Base-by-base conservation (phyloP, 352 stramenopile species). In the Globisporangium rhizosaccharum region DNA sequence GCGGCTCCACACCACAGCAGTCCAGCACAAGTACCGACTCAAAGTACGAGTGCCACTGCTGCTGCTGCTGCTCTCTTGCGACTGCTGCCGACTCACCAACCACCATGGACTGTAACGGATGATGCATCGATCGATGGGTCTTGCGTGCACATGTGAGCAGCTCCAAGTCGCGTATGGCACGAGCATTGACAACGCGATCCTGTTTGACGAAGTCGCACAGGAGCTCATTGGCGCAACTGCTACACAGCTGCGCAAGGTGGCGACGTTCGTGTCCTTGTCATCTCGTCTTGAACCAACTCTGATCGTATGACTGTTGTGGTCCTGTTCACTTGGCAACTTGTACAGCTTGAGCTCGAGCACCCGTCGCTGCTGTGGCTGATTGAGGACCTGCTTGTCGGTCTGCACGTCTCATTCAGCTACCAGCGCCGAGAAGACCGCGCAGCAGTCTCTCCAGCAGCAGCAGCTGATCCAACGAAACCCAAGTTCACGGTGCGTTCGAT, bases 21-120 rank as follows among this genome's bases (percentile, higher is more conserved):
- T 85, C 23, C 61, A 70, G 49, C 73, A 71, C 59, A 82, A 85
- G 62, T 85, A 78, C 59, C 65, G 75, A 50, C 59, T 86, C 42
- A 76, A 87, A 65, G 72, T 80, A 37, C 12, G 23, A 23, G 39
- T 33, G 18, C 17, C 49, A 12, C 8, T 10, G 10, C 36, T 58
- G n/a, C 28, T 58, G n/a, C 28, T 33, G 3, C 28, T 33, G 6
- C 28, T 23, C 23, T 23, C 28, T 33, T 33, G 28, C 28, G 28
- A 33, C 28, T 33, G 28, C 3, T 33, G 28, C 2, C 28, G 2
- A 33, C 28, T 3, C 28, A 33, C 28, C 28, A 15, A 1, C 30
- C 50, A 23, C 18, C 25, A 11, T 45, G 2, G 25, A 48, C 8
- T 46, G 7, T 45, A 2, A 39, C 17, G 39, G 14, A 46, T 46